phyloP scores from a whole-genome alignment of 2,329 filamentous ascomycete genomes.

The Penicillium sp. region DNA sequence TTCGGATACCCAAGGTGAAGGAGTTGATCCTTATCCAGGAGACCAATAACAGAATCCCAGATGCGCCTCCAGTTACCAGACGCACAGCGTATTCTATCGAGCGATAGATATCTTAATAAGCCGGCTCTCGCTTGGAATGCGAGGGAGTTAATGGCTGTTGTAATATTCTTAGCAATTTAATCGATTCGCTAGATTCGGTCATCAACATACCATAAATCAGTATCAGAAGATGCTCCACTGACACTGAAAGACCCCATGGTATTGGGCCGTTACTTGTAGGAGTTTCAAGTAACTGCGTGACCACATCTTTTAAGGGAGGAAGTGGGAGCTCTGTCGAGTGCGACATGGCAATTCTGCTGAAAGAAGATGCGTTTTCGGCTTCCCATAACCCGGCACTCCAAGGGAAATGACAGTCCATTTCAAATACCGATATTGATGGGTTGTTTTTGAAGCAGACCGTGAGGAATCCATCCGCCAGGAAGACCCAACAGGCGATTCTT shows the following conservation, averaged over 20 bases:
- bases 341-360: constrained; percentile 20
- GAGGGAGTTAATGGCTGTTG: constrained; percentile 31
- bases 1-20: constrained; percentile 33
- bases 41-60: constrained; percentile 24
- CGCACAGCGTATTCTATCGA: constrained; percentile 28
- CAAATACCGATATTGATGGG: constrained; percentile 31
- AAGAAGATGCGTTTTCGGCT: constrained; percentile 28
- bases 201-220: constrained; percentile 32
- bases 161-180: not conserved
- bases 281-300: constrained; percentile 26
- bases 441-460: constrained; percentile 37
- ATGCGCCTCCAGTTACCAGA: constrained; percentile 32
- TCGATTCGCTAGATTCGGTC: not conserved
- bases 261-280: constrained; percentile 12
- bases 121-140: constrained; percentile 32
- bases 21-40: constrained; percentile 22
- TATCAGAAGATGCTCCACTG: constrained; percentile 31
- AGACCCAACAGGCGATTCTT: constrained; percentile 32
- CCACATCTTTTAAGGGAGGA: constrained; percentile 27
- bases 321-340: constrained; percentile 16
- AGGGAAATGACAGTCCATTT: constrained; percentile 34
- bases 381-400: constrained; percentile 34
- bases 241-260: constrained; percentile 29
- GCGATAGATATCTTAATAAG: constrained; percentile 26
- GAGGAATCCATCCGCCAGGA: constrained; percentile 35